Conservation (phyloP, 2,329 filamentous ascomycete species). For the Escovopsis weberi region DNA sequence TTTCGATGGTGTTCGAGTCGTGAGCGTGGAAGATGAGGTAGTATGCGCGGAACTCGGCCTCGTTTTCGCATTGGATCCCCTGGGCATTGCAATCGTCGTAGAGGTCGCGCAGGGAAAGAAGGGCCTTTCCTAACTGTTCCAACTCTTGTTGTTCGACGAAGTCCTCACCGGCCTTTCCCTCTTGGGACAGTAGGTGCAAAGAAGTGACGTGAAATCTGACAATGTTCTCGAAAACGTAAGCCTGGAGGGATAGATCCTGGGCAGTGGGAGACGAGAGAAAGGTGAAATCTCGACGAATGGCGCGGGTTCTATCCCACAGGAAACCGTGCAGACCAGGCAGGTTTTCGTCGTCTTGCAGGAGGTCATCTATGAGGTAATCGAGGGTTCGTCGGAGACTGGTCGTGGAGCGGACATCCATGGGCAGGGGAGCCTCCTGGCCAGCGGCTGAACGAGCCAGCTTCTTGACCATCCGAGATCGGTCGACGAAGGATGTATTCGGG, state of each 20-base stretch:
- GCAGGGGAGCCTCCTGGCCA: slow-evolving; percentile 51
- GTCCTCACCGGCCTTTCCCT: slow-evolving; percentile 40
- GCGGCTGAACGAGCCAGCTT: slow-evolving; percentile 53
- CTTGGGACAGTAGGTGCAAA: slow-evolving; percentile 45
- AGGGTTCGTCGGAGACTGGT: slow-evolving; percentile 42
- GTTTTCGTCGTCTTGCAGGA: slow-evolving; percentile 40
- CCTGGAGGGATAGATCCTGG: slow-evolving; percentile 41
- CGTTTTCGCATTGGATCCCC: slow-evolving; percentile 43
- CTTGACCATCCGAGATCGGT: slow-evolving; percentile 46
- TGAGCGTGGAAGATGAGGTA: slow-evolving; percentile 47
- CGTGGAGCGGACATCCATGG: slow-evolving; percentile 52
- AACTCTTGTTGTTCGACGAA: slow-evolving; percentile 54
- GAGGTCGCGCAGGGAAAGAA: slow-evolving; percentile 49
- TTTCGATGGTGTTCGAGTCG: slow-evolving; percentile 40
- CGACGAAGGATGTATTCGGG: slow-evolving; percentile 27
- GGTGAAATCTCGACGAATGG: slow-evolving; percentile 53
- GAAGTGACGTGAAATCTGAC: slow-evolving; percentile 52
- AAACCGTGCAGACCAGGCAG: slow-evolving; percentile 45
- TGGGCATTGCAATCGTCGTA: slow-evolving; percentile 52
- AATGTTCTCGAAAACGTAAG: slow-evolving; percentile 52
- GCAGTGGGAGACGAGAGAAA: slow-evolving; percentile 47
- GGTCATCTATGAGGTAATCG: slow-evolving; percentile 47
- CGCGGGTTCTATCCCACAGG: slow-evolving; percentile 53
- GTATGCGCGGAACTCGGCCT: slow-evolving; percentile 52
- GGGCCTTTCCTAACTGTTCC: slow-evolving; percentile 50